Evolutionary conservation across 257 asterid genomes (phyloP).

Genomic region (Gardenia jasminoides): DNA sequence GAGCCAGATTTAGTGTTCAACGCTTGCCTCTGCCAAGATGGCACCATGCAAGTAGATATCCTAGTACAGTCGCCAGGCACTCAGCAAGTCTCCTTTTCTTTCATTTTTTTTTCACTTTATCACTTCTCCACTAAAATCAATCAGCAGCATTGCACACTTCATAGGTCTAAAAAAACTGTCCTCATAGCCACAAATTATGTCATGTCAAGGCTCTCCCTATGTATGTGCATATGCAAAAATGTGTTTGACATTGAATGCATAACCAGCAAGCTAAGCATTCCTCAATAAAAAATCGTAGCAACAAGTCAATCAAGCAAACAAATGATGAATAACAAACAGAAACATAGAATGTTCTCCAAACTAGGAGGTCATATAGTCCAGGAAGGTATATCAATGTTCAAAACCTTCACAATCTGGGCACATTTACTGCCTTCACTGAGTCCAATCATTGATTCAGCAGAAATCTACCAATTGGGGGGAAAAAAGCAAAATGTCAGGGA

Average conservation of each 20-base stretch:
- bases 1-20: not conserved
- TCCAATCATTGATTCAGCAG: conserved; percentile 97
- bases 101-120: not conserved
- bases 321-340: not conserved
- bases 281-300: not conserved
- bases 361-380: not conserved
- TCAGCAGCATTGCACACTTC: not conserved
- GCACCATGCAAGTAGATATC: not conserved
- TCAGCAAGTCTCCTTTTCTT: not conserved
- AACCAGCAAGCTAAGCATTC: not conserved
- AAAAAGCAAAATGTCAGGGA: conserved; percentile 12
- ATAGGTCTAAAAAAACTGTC: not conserved
- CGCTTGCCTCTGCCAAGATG: not conserved
- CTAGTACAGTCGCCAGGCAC: not conserved
- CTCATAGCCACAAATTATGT: not conserved
- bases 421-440: conserved; percentile 95
- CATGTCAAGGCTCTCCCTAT: not conserved
- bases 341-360: not conserved
- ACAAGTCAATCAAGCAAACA: not conserved
- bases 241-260: not conserved
- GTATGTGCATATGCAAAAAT: not conserved
- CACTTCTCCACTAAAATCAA: not conserved
- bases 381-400: conserved; percentile 12
- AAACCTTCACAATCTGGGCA: conserved; percentile 89
- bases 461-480: conserved; percentile 53